A percentile compares a stretch with the other conserved stretches of the same genome.
Conservation (phyloP, 2,329 filamentous ascomycete species). For the Mycocentrospora acerina region DNA sequence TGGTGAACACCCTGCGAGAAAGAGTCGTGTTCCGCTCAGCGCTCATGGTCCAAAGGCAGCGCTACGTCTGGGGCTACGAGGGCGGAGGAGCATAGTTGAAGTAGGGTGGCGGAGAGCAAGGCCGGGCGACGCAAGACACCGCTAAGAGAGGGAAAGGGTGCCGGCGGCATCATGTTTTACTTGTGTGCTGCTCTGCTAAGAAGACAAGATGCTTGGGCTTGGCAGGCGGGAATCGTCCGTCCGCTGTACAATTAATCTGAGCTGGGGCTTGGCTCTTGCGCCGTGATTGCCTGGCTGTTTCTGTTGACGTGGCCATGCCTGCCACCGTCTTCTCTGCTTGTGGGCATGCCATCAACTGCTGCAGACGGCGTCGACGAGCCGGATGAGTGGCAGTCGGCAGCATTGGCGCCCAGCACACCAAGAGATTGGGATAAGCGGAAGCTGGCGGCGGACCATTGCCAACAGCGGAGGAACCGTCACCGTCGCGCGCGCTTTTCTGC, state of each 20-base stretch:
- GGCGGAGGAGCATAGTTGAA: constrained; percentile 7
- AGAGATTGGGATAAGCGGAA: not conserved
- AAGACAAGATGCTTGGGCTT: constrained; percentile 33
- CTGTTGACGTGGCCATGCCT: not conserved
- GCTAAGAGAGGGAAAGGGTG: constrained; percentile 12
- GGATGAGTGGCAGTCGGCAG: constrained; percentile 13
- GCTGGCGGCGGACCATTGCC: too few species aligned
- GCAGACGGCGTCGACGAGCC: constrained; percentile 8
- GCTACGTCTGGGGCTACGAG: constrained; percentile 1
- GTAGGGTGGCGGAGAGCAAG: constrained; percentile 16
- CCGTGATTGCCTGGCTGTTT: too few species aligned
- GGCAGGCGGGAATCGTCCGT: too few species aligned
- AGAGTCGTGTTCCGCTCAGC: too few species aligned
- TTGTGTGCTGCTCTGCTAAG: constrained; percentile 26
- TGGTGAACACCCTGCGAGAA: too few species aligned
- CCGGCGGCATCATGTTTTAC: constrained; percentile 29
- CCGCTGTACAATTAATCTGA: too few species aligned
- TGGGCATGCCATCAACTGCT: not conserved
- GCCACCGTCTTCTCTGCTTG: not conserved
- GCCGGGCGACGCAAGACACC: constrained; percentile 8
- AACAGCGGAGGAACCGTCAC: too few species aligned
- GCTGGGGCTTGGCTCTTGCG: too few species aligned
- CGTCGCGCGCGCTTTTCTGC: too few species aligned
- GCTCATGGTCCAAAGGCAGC: not conserved
- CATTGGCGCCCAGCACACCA: constrained; percentile 16